phyloP scores from a whole-genome alignment of 345 rosid species.

The Eucalyptus virginea region DNA sequence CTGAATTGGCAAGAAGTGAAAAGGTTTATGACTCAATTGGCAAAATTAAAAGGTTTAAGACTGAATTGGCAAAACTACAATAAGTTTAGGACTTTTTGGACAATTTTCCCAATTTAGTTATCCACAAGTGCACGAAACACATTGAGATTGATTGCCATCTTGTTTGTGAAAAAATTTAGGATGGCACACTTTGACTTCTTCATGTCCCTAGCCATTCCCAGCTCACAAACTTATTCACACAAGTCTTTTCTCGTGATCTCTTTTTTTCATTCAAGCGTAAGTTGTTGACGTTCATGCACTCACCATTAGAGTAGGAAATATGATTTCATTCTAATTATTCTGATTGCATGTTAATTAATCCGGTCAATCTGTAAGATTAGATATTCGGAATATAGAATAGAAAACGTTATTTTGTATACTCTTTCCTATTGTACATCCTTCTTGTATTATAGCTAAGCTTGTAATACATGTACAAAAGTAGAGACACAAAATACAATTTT shows the following conservation, averaged over 20 bases:
- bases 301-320: background rate
- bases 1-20: too few species aligned
- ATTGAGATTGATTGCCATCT: background rate
- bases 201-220: background rate
- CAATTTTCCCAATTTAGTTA: too few species aligned
- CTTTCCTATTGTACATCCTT: background rate
- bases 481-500: too few species aligned
- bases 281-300: background rate
- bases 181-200: background rate
- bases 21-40: too few species aligned
- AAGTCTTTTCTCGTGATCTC: background rate
- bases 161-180: background rate
- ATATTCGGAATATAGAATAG: too few species aligned
- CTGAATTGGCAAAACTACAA: too few species aligned
- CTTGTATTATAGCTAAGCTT: background rate
- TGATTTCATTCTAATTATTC: too few species aligned
- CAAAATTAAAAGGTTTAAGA: too few species aligned
- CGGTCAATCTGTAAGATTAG: background rate
- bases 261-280: too few species aligned
- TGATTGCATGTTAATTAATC: too few species aligned
- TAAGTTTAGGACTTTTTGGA: too few species aligned
- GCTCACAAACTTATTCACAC: background rate
- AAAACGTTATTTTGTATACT: background rate
- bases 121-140: background rate
- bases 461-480: background rate